These are phyloP conservation scores for Pseudopithomyces chartarum DNA, from an alignment of 2,329 filamentous ascomycete species.

Conservation along the genomic window DNA sequence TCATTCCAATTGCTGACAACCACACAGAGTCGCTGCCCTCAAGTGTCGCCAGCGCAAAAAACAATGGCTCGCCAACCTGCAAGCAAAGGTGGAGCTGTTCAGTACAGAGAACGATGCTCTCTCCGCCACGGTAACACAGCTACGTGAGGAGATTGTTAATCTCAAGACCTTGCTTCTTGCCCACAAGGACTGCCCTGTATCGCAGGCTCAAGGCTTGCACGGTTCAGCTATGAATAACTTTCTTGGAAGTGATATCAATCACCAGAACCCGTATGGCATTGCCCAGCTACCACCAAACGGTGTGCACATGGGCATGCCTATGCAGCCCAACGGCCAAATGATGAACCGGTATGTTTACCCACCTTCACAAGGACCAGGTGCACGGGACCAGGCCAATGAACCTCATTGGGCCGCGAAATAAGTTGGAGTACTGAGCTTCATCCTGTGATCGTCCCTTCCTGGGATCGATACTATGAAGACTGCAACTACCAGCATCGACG, in stretches of 20 bases:
- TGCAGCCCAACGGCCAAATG: slow-evolving; percentile 43
- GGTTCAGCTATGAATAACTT: slow-evolving; percentile 57
- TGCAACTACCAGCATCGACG: no score
- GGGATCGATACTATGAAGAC: background rate
- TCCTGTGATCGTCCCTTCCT: background rate
- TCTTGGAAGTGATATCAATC: slow-evolving; percentile 51
- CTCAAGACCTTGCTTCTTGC: slow-evolving; percentile 90
- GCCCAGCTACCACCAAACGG: slow-evolving; percentile 49
- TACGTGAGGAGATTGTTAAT: slow-evolving; percentile 92
- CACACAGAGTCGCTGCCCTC: slow-evolving; percentile 81
- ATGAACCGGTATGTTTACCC: slow-evolving; percentile 45
- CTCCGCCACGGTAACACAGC: slow-evolving; percentile 77
- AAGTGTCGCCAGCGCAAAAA: slow-evolving; percentile 99
- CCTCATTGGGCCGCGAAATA: background rate
- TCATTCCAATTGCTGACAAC: slow-evolving; percentile 22
- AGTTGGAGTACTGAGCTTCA: background rate
- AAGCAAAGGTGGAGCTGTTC: slow-evolving; percentile 92
- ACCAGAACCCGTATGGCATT: slow-evolving; percentile 56
- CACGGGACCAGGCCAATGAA: slow-evolving; percentile 33
- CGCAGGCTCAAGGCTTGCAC: slow-evolving; percentile 78
- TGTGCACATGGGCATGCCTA: slow-evolving; percentile 47
- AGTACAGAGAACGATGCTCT: slow-evolving; percentile 89
- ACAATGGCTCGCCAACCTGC: slow-evolving; percentile 95
- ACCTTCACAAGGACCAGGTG: slow-evolving; percentile 25
- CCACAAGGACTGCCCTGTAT: slow-evolving; percentile 95